These are phyloP conservation scores for Monilinia fructigena DNA, from an alignment of 2,329 filamentous ascomycete species.

Conservation along the genomic window DNA sequence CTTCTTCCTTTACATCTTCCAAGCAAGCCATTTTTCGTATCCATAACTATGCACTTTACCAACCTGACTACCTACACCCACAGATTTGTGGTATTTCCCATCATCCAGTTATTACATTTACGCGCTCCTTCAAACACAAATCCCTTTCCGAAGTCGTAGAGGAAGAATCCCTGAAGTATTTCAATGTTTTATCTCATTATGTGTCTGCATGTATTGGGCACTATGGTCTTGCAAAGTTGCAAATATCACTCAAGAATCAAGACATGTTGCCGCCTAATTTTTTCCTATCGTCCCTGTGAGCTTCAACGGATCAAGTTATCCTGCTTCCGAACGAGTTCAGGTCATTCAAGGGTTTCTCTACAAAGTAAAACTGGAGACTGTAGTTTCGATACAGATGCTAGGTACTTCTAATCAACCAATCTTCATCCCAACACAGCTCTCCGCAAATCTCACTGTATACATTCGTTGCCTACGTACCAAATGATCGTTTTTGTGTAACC, in stretches of 20 bases:
- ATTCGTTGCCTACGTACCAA: not conserved
- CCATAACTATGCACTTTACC: not conserved
- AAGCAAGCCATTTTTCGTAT: constrained; percentile 19
- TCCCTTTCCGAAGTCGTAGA: constrained; percentile 21
- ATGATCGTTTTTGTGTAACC: constrained; percentile 14
- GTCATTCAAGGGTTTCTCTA: not conserved
- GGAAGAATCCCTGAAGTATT: constrained; percentile 15
- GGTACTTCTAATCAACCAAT: constrained; percentile 12
- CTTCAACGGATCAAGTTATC: constrained; percentile 9
- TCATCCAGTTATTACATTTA: not conserved
- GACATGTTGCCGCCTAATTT: constrained; percentile 19
- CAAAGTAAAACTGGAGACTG: constrained; percentile 19
- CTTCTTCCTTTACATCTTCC: not conserved
- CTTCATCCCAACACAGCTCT: constrained; percentile 18
- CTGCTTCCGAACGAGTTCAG: constrained; percentile 9
- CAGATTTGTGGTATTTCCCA: not conserved
- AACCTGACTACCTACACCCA: not conserved
- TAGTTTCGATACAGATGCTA: constrained; percentile 8
- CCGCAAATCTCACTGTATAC: constrained; percentile 18
- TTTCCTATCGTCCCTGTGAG: not conserved
- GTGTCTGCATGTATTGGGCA: not conserved
- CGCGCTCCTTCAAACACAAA: constrained; percentile 8
- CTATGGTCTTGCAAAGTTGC: constrained; percentile 22
- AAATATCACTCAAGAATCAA: constrained; percentile 3
- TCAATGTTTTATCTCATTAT: not conserved